Base-by-base conservation (phyloP, 2,329 filamentous ascomycete genomes). In the Chrysosporium keratinophilum region DNA sequence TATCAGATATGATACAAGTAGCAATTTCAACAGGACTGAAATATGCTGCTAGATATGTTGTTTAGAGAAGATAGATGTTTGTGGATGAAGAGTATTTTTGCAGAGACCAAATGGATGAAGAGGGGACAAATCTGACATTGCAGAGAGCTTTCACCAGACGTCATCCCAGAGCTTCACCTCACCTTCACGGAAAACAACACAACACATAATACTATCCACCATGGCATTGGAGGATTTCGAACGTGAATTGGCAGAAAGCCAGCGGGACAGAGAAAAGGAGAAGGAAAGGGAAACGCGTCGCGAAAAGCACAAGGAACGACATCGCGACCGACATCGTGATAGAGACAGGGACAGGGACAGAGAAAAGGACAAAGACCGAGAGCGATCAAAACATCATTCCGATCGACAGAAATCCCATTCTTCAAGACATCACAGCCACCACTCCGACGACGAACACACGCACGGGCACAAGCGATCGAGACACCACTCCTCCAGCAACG, bases 191-290 rank as follows among this genome's bases (percentile, higher is more conserved):
- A 37, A 46, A 34, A 10, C 15, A 48, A 19, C n/a, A 37, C 35
- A 15, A 51, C 35, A 41, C 42, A 35, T 31, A 44, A 39, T 20
- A 17, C n/a, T 35, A 3, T n/a, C 14, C 35, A 58, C 41, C 14
- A 83, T 82, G 80, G 76, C 77, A 4, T 66, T 83, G 55, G 80
- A 82, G 60, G 87, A 90, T 55, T 94, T 94, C 56, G 88, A 94
- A 68, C 87, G 84, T 65, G 75, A 82, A 23, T 76, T 94, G 11
- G 85, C 83, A 1, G 78, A 82, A 43, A 69, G 58, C 59, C 67
- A 61, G 66, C 63, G 66, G 54, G 63, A 64, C 50, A 71, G 58
- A 61, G 67, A 60, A 56, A 63, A n/a, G 59, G 50, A 65, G 61
- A 54, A 66, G 67, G 42, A 68, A 70, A 41, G 39, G 15, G 39